Percentiles rank a stretch among this genome's conserved stretches.
Evolutionary conservation across 192 early-diverging fungal genomes (phyloP).

Genomic region (Phlyctochytrium planicorne): DNA sequence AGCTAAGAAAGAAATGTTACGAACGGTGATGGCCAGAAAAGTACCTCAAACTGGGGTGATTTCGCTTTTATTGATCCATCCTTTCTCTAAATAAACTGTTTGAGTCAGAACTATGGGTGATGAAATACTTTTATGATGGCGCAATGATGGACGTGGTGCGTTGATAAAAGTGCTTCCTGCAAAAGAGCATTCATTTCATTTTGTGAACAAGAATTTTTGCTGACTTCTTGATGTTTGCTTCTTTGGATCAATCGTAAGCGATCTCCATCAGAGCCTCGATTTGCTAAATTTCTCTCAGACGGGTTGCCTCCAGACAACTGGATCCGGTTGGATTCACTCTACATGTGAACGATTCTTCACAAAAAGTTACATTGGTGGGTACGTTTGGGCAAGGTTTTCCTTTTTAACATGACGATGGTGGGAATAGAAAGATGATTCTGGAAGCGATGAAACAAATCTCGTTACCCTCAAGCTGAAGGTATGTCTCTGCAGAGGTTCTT

Average conservation of each 20-base stretch:
- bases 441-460: not conserved
- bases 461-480: not conserved
- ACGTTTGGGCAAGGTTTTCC: no score
- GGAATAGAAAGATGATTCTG: not conserved
- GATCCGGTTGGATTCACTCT: no score
- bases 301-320: no score
- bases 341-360: no score
- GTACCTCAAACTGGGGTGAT: constrained; percentile 43
- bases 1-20: constrained; percentile 16
- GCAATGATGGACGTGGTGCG: constrained; percentile 46
- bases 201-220: not conserved
- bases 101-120: not conserved
- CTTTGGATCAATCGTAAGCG: no score
- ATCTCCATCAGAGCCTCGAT: no score
- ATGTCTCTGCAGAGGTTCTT: no score
- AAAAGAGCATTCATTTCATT: constrained; percentile 28
- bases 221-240: no score
- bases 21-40: no score
- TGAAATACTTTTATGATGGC: constrained; percentile 40
- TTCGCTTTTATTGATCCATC: constrained; percentile 55
- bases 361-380: no score
- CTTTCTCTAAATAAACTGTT: constrained; percentile 22
- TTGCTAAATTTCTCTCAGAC: no score
- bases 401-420: no score
- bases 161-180: constrained; percentile 50